Conservation (phyloP, 768 basidiomycete species). For the Mycena venus region DNA sequence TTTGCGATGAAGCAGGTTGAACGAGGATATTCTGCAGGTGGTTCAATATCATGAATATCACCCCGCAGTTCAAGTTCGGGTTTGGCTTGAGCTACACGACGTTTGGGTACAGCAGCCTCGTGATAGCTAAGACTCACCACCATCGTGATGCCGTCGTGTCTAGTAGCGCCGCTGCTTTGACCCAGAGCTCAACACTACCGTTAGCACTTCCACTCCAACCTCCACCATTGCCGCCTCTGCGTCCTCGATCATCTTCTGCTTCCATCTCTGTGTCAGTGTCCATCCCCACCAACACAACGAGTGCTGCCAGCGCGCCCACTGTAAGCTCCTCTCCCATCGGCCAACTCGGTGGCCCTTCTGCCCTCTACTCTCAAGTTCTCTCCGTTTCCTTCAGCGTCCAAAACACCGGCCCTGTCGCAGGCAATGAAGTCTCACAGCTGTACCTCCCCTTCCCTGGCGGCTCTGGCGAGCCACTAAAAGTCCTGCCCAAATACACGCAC, state of each 20-base stretch:
- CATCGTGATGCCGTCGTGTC: neutral
- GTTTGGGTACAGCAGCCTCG: conserved; percentile 52
- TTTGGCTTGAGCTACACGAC: conserved; percentile 58
- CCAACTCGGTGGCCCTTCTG: conserved; percentile 27
- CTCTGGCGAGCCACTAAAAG: conserved; percentile 45
- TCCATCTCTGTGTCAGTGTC: too few species aligned
- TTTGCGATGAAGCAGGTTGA: neutral
- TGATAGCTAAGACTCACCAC: neutral
- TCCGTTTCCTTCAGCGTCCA: conserved; percentile 49
- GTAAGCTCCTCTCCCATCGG: neutral
- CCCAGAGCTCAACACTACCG: too few species aligned
- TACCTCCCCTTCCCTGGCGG: conserved; percentile 43
- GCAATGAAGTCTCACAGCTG: conserved; percentile 40
- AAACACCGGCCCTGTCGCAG: conserved; percentile 52
- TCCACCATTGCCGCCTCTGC: neutral
- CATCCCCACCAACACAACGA: neutral
- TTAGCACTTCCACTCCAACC: too few species aligned
- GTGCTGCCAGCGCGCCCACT: conserved; percentile 17
- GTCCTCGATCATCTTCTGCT: neutral
- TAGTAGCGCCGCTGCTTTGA: neutral
- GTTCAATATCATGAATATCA: conserved; percentile 50
- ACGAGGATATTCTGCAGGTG: neutral
- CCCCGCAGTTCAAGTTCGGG: conserved; percentile 44
- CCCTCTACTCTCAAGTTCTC: conserved; percentile 44
- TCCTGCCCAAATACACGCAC: conserved; percentile 50